These are phyloP conservation scores for Xylaria sp. DNA, from an alignment of 2,329 filamentous ascomycete species.

Conservation along the genomic window DNA sequence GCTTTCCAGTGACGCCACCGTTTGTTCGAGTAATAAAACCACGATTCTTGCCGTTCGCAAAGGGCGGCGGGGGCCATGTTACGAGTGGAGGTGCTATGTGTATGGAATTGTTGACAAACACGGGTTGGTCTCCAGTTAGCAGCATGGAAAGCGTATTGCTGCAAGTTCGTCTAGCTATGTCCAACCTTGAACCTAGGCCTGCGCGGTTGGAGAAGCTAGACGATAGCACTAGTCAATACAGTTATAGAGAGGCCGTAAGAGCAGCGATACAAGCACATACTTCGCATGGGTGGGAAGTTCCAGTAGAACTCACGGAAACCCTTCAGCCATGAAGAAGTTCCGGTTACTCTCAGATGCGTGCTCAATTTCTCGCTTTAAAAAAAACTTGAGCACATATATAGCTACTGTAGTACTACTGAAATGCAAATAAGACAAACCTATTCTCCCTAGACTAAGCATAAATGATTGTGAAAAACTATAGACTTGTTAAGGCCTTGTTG, in stretches of 20 bases:
- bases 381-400: background rate
- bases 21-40: conserved; percentile 87
- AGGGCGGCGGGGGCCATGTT: conserved; percentile 86
- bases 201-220: conserved; percentile 68
- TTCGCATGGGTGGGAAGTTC: conserved; percentile 78
- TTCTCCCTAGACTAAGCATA: background rate
- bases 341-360: background rate
- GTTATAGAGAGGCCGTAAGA: conserved; percentile 73
- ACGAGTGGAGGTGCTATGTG: conserved; percentile 84
- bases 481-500: background rate
- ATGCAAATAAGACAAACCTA: background rate
- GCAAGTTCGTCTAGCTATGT: conserved; percentile 82
- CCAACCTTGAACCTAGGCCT: conserved; percentile 72
- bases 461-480: background rate
- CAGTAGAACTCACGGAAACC: conserved; percentile 64
- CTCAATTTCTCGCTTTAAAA: too few species aligned
- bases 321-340: background rate
- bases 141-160: conserved; percentile 83
- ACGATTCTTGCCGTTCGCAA: conserved; percentile 75
- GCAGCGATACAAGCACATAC: conserved; percentile 77
- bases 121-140: conserved; percentile 79
- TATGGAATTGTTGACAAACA: conserved; percentile 85
- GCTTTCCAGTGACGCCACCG: conserved; percentile 81
- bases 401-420: background rate
- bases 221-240: conserved; percentile 64